A percentile compares a stretch with the other conserved stretches of the same genome.
Conservation (phyloP, 2,329 filamentous ascomycete genomes). For the Talaromyces sp. region DNA sequence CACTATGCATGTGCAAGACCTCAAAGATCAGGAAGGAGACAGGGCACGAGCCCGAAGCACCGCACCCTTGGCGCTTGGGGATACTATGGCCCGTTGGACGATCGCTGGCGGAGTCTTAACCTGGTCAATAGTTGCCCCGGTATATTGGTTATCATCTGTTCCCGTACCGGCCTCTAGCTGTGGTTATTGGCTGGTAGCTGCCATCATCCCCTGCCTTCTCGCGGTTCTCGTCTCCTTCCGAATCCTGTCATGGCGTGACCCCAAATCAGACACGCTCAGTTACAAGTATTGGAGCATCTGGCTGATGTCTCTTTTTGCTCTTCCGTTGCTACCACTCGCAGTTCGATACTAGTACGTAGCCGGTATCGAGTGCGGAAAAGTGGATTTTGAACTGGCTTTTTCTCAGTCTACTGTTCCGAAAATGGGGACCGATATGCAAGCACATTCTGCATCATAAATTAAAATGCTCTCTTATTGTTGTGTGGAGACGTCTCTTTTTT, state of each 20-base stretch:
- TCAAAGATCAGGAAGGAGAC: slow-evolving; percentile 33
- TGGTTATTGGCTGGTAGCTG: background rate
- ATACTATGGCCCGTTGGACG: slow-evolving; percentile 17
- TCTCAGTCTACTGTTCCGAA: background rate
- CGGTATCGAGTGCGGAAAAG: background rate
- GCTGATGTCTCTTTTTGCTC: background rate
- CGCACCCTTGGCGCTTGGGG: slow-evolving; percentile 23
- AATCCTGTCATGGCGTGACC: background rate
- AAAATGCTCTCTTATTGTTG: background rate
- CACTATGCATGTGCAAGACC: slow-evolving; percentile 36
- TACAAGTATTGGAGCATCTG: background rate
- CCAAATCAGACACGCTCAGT: background rate
- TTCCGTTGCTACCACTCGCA: background rate
- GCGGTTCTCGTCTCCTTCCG: background rate
- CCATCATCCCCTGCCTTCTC: background rate
- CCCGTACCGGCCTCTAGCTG: background rate
- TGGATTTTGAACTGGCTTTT: background rate
- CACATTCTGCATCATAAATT: background rate
- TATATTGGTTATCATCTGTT: background rate
- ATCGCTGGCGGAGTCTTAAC: slow-evolving; percentile 17
- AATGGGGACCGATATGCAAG: background rate
- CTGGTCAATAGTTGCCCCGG: slow-evolving; percentile 14
- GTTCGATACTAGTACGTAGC: background rate
- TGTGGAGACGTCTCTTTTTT: background rate
- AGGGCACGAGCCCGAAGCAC: slow-evolving; percentile 19